phyloP scores from a whole-genome alignment of 2,329 filamentous ascomycete species.

The Ophiostoma ulmi region DNA sequence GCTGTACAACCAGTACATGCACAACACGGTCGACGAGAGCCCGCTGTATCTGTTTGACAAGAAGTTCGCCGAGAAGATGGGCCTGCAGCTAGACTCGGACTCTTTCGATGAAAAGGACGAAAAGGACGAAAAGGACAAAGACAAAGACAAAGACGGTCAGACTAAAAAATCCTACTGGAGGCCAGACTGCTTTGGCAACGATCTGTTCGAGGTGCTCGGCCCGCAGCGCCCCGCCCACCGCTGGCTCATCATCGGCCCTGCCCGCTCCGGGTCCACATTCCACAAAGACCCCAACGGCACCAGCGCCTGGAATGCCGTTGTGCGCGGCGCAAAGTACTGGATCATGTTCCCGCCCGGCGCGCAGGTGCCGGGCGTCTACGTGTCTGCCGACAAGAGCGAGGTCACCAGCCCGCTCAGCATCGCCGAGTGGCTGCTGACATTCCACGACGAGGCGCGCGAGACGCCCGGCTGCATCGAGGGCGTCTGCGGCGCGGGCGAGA shows the following conservation, averaged over 20 bases:
- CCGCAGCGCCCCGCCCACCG: slow-evolving; percentile 76
- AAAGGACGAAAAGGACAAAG: too few relatives aligned
- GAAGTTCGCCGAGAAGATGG: slow-evolving; percentile 78
- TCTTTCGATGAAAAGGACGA: slow-evolving; percentile 38
- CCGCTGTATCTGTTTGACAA: slow-evolving; percentile 91
- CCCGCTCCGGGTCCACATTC: slow-evolving; percentile 85
- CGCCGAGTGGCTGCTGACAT: slow-evolving; percentile 90
- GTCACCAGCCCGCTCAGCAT: slow-evolving; percentile 92
- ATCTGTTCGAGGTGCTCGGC: slow-evolving; percentile 76
- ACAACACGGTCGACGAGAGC: slow-evolving; percentile 73
- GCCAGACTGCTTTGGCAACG: slow-evolving; percentile 78
- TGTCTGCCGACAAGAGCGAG: slow-evolving; percentile 83
- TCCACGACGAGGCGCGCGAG: slow-evolving; percentile 74
- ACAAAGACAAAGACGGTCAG: too few relatives aligned
- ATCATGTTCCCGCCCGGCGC: slow-evolving; percentile 88
- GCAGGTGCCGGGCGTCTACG: slow-evolving; percentile 80
- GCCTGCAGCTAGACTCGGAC: slow-evolving; percentile 54
- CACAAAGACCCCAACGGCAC: slow-evolving; percentile 75
- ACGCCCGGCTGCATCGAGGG: slow-evolving; percentile 78
- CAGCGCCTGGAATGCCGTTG: slow-evolving; percentile 89
- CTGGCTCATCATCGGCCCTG: slow-evolving; percentile 88
- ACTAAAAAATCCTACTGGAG: slow-evolving; percentile 57
- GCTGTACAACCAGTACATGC: slow-evolving; percentile 81
- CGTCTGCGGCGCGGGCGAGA: slow-evolving; percentile 76
- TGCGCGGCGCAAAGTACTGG: slow-evolving; percentile 92